A percentile compares a stretch with the other conserved stretches of the same genome.
Conservation (phyloP, 1,284 basidiomycete genomes). For the Leccinum pachyderme region DNA sequence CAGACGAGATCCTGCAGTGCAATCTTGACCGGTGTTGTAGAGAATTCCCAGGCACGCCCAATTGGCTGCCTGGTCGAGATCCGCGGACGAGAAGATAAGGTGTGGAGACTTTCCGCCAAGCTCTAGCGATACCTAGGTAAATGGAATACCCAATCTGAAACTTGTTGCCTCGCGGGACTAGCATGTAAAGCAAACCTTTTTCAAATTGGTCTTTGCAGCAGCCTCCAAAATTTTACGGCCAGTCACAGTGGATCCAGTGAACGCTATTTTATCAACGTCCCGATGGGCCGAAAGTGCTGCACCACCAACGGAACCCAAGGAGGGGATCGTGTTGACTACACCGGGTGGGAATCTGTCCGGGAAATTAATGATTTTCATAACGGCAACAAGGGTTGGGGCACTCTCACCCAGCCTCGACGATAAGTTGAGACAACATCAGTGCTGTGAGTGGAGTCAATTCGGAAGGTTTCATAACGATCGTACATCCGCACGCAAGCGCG, state of each 20-base stretch:
- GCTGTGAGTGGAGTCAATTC: slow-evolving; percentile 91
- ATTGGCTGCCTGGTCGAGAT: slow-evolving; percentile 83
- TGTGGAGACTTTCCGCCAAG: slow-evolving; percentile 96
- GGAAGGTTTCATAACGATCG: slow-evolving; percentile 90
- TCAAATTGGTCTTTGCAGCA: slow-evolving; percentile 91
- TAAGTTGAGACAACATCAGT: slow-evolving; percentile 74
- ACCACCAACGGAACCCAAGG: slow-evolving; percentile 81
- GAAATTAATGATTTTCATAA: slow-evolving; percentile 16
- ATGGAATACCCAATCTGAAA: slow-evolving; percentile 10
- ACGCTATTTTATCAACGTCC: slow-evolving; percentile 84
- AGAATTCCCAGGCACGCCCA: slow-evolving; percentile 84
- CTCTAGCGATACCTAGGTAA: slow-evolving; percentile 80
- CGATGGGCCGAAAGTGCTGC: slow-evolving; percentile 76
- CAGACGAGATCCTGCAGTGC: slow-evolving; percentile 83
- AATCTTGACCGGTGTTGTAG: slow-evolving; percentile 85
- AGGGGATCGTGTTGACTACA: slow-evolving; percentile 87
- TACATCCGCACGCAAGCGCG: slow-evolving; percentile 85
- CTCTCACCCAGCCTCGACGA: slow-evolving; percentile 74
- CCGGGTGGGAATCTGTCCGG: slow-evolving; percentile 80
- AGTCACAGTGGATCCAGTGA: slow-evolving; percentile 84
- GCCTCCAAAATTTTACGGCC: slow-evolving; percentile 91
- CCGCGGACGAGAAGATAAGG: slow-evolving; percentile 78
- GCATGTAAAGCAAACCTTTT: slow-evolving; percentile 55
- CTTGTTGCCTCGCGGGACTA: slow-evolving; percentile 24
- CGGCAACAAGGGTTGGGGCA: slow-evolving; percentile 7